These are phyloP conservation scores for Vigna hirtella DNA, from an alignment of 306 rosid species.

Conservation along the genomic window DNA sequence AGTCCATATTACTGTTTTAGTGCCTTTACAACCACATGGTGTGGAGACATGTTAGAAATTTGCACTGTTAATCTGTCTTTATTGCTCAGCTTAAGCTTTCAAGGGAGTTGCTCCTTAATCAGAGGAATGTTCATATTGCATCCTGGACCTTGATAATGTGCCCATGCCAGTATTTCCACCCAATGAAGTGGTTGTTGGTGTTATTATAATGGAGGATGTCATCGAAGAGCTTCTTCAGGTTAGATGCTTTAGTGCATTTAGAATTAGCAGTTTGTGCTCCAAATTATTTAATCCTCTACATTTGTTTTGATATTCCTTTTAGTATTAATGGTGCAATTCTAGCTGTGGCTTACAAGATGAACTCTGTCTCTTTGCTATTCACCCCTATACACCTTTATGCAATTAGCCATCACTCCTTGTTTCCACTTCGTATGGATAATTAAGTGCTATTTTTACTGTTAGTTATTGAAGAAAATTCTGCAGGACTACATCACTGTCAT, in stretches of 20 bases:
- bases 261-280: conserved; percentile 21
- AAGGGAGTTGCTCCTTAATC: too few relatives aligned
- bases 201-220: conserved; percentile 97
- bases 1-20: too few relatives aligned
- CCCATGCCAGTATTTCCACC: conserved; percentile 77
- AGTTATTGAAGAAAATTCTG: conserved; percentile 24
- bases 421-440: conserved; percentile 18
- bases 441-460: not conserved
- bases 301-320: conserved; percentile 37
- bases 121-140: conserved; percentile 72
- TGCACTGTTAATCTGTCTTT: too few relatives aligned
- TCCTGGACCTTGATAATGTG: conserved; percentile 81
- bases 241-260: conserved; percentile 35
- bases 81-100: too few relatives aligned
- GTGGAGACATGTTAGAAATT: too few relatives aligned
- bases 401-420: conserved; percentile 21
- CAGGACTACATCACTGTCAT: conserved; percentile 29
- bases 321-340: not conserved
- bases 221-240: conserved; percentile 99
- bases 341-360: too few relatives aligned
- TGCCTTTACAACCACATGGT: too few relatives aligned
- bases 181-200: conserved; percentile 90
- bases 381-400: not conserved
- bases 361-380: not conserved
- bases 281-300: conserved; percentile 2